Conservation (phyloP, 345 rosid genomes). For the Odontarrhena argentea region DNA sequence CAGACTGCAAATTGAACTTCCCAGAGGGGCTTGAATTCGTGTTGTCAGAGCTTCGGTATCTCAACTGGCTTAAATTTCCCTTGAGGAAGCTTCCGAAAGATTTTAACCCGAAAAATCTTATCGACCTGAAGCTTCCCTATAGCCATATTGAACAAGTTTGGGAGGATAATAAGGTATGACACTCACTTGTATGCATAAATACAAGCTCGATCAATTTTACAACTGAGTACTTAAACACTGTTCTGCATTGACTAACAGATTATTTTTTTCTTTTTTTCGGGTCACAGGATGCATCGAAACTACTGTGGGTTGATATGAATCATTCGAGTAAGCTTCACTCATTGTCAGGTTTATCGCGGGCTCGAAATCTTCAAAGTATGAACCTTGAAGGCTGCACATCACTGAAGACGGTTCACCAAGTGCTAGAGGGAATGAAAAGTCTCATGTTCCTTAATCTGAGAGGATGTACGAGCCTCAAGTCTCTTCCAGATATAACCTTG, state of each 20-base stretch:
- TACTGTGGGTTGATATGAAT: conserved; percentile 27
- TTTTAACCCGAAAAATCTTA: conserved; percentile 13
- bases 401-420: neutral
- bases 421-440: conserved; percentile 1
- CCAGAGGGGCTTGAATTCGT: conserved; percentile 1
- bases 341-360: conserved; percentile 31
- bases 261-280: neutral
- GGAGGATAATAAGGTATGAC: conserved; percentile 27
- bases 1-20: neutral
- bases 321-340: conserved; percentile 11
- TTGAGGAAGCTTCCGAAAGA: conserved; percentile 21
- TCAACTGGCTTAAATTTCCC: conserved; percentile 27
- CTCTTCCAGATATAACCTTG: neutral
- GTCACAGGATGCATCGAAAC: conserved; percentile 29
- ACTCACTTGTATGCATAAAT: too few relatives aligned
- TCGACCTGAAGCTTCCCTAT: conserved; percentile 11
- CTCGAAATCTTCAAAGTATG: conserved; percentile 20
- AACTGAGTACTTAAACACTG: too few relatives aligned
- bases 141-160: conserved; percentile 31
- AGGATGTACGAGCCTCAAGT: conserved; percentile 11
- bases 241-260: too few relatives aligned
- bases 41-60: conserved; percentile 6
- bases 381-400: conserved; percentile 28
- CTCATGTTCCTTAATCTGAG: conserved; percentile 9
- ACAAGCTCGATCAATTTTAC: neutral